Evolutionary conservation across 78 protist species (phyloP).

Genomic region (Mastigamoeba balamuthi): DNA sequence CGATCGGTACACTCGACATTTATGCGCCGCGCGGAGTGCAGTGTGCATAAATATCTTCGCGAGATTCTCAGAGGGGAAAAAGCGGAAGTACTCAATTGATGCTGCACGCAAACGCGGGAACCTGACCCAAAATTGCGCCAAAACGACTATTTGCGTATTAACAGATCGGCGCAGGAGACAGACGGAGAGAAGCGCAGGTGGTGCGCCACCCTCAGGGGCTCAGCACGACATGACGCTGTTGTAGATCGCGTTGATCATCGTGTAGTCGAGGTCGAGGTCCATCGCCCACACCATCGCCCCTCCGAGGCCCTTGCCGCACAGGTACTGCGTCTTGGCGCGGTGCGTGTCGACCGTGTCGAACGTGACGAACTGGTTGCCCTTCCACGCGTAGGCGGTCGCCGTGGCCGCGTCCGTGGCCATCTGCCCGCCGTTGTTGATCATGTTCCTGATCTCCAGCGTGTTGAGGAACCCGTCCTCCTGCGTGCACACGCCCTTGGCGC

Average conservation of each 20-base stretch:
- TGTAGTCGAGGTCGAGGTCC: not conserved
- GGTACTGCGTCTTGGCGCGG: not conserved
- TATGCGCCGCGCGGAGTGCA: too few relatives aligned
- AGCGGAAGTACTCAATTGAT: too few relatives aligned
- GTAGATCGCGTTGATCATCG: not conserved
- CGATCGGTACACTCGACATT: too few relatives aligned
- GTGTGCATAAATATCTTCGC: too few relatives aligned
- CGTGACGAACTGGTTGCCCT: not conserved
- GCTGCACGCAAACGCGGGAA: too few relatives aligned
- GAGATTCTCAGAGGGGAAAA: too few relatives aligned
- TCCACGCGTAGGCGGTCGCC: not conserved
- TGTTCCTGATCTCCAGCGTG: not conserved
- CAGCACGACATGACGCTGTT: not conserved
- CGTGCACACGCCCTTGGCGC: not conserved
- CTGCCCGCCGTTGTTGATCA: not conserved
- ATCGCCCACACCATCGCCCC: constrained; percentile 3
- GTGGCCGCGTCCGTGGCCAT: not conserved
- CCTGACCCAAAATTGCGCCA: too few relatives aligned
- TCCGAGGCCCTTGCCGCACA: not conserved
- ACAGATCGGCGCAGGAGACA: too few relatives aligned
- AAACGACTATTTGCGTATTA: too few relatives aligned
- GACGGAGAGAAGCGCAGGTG: too few relatives aligned
- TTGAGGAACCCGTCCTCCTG: not conserved
- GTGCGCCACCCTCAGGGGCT: too few relatives aligned
- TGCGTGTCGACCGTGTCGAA: not conserved